phyloP scores from a whole-genome alignment of 495 filamentous ascomycete genomes.

The Parathielavia hyrcaniae region DNA sequence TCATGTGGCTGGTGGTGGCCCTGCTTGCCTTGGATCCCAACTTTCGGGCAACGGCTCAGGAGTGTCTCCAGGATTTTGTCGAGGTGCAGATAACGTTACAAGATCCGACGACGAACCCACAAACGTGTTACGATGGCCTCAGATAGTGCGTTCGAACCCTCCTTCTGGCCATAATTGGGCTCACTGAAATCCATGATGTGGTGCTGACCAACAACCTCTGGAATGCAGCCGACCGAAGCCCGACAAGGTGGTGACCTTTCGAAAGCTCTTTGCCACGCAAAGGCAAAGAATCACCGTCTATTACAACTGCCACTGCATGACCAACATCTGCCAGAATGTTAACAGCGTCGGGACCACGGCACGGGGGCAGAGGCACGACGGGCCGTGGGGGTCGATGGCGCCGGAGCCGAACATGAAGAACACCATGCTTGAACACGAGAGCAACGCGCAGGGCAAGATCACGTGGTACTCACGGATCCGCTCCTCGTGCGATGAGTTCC shows the following conservation, averaged over 20 bases:
- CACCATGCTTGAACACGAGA: not conserved
- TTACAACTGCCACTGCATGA: slow-evolving; percentile 6
- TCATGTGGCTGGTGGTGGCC: not conserved
- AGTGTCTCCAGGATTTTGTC: not conserved
- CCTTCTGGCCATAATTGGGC: not conserved
- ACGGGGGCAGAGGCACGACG: not conserved
- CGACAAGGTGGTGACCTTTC: not conserved
- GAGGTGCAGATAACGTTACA: not conserved
- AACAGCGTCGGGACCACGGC: not conserved
- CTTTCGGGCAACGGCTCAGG: not conserved
- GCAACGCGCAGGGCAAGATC: not conserved
- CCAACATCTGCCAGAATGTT: slow-evolving; percentile 1
- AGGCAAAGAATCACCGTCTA: not conserved
- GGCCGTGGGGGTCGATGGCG: not conserved
- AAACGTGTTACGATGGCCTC: not conserved
- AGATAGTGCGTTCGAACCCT: not conserved
- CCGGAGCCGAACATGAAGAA: not conserved
- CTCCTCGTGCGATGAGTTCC: slow-evolving; percentile 8
- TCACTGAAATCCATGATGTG: too few relatives aligned
- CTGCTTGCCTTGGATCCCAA: not conserved
- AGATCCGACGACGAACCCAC: not conserved
- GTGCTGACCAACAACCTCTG: not conserved
- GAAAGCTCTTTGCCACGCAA: not conserved
- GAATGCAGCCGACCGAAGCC: not conserved
- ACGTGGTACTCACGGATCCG: not conserved